Base-by-base conservation (phyloP, 257 asterid genomes). In the Ilex asprella region DNA sequence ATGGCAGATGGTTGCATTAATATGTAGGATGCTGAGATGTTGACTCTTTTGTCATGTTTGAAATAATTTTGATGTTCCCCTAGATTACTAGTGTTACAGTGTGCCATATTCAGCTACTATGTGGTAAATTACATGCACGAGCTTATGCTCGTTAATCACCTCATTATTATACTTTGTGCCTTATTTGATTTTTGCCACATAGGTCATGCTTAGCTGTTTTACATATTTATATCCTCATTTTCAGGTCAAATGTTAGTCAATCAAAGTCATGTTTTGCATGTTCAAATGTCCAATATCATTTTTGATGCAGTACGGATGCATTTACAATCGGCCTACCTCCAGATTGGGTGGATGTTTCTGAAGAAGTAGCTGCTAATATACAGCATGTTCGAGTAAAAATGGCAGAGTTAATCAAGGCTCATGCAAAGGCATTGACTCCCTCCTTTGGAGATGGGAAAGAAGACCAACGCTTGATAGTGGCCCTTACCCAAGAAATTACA, bases 401-500 rank as follows among this genome's bases (percentile, higher is more conserved):
- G 95, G 81, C 77, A 50, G 96, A 89, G 80, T 80, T 92, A 64
- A 83, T 89, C 64, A 92, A 89, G 79, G 95, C 99, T 76, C 99
- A 92, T 78, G 97, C 96, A 50, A 89, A 92, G 79, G 99, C 99
- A 73, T 83, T 92, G 70, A 87, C 89, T 97, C 97, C 99, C 56
- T 86, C 97, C 61, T 92, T 92, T 72, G 99, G 99, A 71, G 99
- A 92, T 80, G 96, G 96, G 67, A 89, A 81, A 82, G 99, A 92
- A 78, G 99, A 92, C 78, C 99, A 92, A 62, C 94, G 71, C 32
- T 85, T 65, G 64, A 92, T 92, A 50, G 99, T 89, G 82, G 62
- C 86, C 63, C 96, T 89, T 67, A 92, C 99, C 39, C 95, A 85
- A 11, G 97, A 92, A 79, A 89, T 92, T 61, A 92, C 99, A 66